Evolutionary conservation across 176 grass and related monocot genomes (phyloP).

Genomic region (Guadua angustifolia): DNA sequence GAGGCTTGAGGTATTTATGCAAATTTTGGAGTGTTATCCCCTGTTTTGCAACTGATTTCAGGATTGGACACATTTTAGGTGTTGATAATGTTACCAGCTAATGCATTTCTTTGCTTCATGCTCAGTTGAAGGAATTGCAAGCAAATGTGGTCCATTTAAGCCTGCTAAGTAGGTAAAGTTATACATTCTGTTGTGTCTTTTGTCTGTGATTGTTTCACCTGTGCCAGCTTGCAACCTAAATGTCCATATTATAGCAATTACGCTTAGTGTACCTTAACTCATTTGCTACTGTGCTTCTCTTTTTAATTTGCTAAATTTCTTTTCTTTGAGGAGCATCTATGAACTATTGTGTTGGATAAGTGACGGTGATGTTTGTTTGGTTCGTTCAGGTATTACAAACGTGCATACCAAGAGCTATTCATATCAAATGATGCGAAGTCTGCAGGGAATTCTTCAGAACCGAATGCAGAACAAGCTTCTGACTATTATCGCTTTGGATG

Average conservation of each 20-base stretch:
- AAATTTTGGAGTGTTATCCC: neutral
- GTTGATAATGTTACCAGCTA: constrained; percentile 7
- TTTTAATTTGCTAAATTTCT: constrained; percentile 20
- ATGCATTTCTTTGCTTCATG: constrained; percentile 34
- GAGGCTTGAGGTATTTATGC: constrained; percentile 73
- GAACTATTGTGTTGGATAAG: neutral
- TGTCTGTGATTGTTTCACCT: neutral
- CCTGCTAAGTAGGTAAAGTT: constrained; percentile 74
- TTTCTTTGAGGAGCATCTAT: neutral
- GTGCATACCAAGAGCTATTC: constrained; percentile 89
- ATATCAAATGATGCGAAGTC: constrained; percentile 54
- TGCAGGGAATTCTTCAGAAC: constrained; percentile 48
- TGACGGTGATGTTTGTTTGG: constrained; percentile 31
- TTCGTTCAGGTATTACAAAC: constrained; percentile 79
- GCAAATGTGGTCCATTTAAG: constrained; percentile 84
- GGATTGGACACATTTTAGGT: neutral
- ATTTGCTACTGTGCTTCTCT: neutral
- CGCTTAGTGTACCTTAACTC: neutral
- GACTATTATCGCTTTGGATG: constrained; percentile 90
- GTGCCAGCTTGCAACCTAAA: neutral
- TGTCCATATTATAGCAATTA: neutral
- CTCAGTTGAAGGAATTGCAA: constrained; percentile 87
- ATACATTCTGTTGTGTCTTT: neutral
- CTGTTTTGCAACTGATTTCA: constrained; percentile 28
- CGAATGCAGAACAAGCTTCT: constrained; percentile 52